Evolutionary conservation across 108 stramenopile genomes (phyloP).

Genomic region (Parietichytrium sp.): DNA sequence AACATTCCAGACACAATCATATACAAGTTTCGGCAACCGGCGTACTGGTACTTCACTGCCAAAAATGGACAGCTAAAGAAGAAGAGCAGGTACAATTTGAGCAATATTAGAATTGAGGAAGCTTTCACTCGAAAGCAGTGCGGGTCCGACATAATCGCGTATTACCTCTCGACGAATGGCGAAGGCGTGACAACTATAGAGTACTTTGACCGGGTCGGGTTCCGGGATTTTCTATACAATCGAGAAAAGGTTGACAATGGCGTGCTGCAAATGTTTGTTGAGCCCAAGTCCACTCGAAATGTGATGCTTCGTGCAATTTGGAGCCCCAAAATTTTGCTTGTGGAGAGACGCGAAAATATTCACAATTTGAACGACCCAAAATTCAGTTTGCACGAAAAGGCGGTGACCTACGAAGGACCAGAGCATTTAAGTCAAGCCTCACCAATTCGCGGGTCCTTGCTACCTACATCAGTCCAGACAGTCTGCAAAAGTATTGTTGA

Average conservation of each 20-base stretch:
- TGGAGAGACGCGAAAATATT: constrained; percentile 72
- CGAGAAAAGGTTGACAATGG: constrained; percentile 71
- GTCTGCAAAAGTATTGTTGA: constrained; percentile 71
- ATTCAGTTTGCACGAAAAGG: constrained; percentile 73
- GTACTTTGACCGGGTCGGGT: constrained; percentile 68
- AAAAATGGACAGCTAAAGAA: constrained; percentile 71
- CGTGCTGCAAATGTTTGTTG: constrained; percentile 74
- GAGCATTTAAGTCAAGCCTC: constrained; percentile 67
- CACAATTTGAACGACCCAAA: constrained; percentile 70
- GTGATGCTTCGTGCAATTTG: constrained; percentile 71
- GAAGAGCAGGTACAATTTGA: constrained; percentile 73
- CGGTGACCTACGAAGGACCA: constrained; percentile 78
- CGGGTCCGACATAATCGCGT: constrained; percentile 70
- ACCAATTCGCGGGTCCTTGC: constrained; percentile 68
- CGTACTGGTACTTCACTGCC: constrained; percentile 79
- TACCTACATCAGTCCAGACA: constrained; percentile 65
- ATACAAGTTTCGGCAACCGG: constrained; percentile 77
- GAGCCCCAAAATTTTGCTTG: constrained; percentile 77
- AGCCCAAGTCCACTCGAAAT: constrained; percentile 70
- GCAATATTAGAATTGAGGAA: constrained; percentile 74
- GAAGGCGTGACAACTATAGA: constrained; percentile 65
- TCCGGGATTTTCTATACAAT: constrained; percentile 68
- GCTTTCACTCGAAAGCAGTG: constrained; percentile 67
- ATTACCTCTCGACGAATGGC: constrained; percentile 62
- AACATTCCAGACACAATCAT: constrained; percentile 77